phyloP scores from a whole-genome alignment of 169 alveolate species.

The Plasmodium cynomolgi region DNA sequence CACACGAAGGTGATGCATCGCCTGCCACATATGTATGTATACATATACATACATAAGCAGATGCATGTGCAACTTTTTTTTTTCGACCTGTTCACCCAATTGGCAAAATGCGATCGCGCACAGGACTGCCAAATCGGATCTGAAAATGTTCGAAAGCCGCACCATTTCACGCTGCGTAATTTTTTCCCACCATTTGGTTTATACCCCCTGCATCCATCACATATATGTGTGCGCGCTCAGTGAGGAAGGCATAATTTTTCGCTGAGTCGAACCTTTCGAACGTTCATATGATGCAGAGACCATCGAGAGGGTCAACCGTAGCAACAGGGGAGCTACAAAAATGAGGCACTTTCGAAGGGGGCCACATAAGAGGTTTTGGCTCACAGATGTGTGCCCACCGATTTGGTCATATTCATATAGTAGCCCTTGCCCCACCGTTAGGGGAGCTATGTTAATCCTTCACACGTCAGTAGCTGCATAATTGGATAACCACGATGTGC shows the following conservation, averaged over 20 bases:
- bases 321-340: not conserved
- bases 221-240: not conserved
- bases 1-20: not conserved
- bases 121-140: not conserved
- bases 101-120: not conserved
- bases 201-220: not conserved
- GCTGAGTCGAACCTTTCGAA: not conserved
- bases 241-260: not conserved
- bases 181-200: not conserved
- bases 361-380: too few species aligned
- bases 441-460: not conserved
- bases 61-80: not conserved
- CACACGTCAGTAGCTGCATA: not conserved
- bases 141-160: not conserved
- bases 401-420: not conserved
- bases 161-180: not conserved
- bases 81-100: not conserved
- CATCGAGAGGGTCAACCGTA: not conserved
- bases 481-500: not conserved
- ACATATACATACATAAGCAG: slow-evolving; percentile 14
- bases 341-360: not conserved
- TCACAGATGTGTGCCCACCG: not conserved
- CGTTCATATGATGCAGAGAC: not conserved
- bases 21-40: not conserved
- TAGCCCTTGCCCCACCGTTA: not conserved